These are phyloP conservation scores for Malassezia japonica DNA, from an alignment of 1,284 basidiomycete species.

Conservation along the genomic window DNA sequence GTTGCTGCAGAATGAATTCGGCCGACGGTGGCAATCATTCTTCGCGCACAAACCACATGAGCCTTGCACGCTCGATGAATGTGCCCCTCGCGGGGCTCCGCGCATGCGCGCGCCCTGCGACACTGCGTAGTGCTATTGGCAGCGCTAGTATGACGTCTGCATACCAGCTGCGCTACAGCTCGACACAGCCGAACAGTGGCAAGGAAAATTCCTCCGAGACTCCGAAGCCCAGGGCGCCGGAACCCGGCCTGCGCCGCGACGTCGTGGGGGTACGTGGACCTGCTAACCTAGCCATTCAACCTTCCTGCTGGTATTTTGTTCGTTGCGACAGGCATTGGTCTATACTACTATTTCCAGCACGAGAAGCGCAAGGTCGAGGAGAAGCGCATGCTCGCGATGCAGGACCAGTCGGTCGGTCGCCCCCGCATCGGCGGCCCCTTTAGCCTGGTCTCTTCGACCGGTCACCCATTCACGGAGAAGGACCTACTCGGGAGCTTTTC, in stretches of 20 bases:
- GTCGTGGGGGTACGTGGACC: background rate
- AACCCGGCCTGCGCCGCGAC: too few relatives aligned
- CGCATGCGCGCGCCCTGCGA: too few relatives aligned
- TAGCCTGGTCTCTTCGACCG: conserved; percentile 39
- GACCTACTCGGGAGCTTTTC: conserved; percentile 69
- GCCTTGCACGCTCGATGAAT: too few relatives aligned
- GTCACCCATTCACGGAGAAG: conserved; percentile 62
- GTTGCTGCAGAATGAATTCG: conserved; percentile 1
- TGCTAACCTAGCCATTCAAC: conserved; percentile 59
- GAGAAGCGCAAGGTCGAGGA: conserved; percentile 58
- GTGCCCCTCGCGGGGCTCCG: too few relatives aligned
- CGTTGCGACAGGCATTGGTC: conserved; percentile 65
- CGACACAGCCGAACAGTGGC: too few relatives aligned
- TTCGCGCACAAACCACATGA: background rate
- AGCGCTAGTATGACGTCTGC: too few relatives aligned
- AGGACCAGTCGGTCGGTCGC: conserved; percentile 51
- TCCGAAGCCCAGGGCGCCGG: too few relatives aligned
- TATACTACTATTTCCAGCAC: conserved; percentile 77
- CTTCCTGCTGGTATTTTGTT: conserved; percentile 73
- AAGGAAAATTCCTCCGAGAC: too few relatives aligned
- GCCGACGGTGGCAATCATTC: conserved; percentile 1
- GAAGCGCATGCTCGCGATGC: conserved; percentile 23
- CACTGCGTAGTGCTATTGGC: too few relatives aligned
- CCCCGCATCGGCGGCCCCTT: conserved; percentile 86
- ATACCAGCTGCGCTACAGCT: too few relatives aligned